Percentiles rank a stretch among this genome's conserved stretches.
These are phyloP conservation scores for Cutaneotrichosporon sp. DNA, from an alignment of 1,284 basidiomycete genomes.

Conservation along the genomic window DNA sequence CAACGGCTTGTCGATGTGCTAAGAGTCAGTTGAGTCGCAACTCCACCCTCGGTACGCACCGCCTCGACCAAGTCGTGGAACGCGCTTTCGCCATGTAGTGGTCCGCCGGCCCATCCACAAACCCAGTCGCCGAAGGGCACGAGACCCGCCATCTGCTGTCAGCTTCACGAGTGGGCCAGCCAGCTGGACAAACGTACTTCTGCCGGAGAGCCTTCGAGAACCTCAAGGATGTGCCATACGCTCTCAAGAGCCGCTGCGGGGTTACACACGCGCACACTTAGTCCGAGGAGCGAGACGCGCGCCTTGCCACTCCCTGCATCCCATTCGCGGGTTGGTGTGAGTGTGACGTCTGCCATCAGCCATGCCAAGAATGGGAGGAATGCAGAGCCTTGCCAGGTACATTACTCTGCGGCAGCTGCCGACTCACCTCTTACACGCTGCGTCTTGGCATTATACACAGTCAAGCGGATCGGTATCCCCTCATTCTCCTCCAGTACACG, in stretches of 20 bases:
- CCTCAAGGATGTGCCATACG: constrained; percentile 97
- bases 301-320: constrained; percentile 52
- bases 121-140: constrained; percentile 87
- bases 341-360: constrained; percentile 62
- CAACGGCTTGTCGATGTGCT: constrained; percentile 76
- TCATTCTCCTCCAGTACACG: constrained; percentile 81
- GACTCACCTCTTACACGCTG: constrained; percentile 72
- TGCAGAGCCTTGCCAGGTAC: no score
- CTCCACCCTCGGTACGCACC: constrained; percentile 47
- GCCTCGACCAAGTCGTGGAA: constrained; percentile 95
- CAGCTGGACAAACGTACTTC: constrained; percentile 55
- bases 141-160: constrained; percentile 53
- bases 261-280: constrained; percentile 86
- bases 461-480: constrained; percentile 67
- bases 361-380: neutral
- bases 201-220: constrained; percentile 90
- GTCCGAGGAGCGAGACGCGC: constrained; percentile 68
- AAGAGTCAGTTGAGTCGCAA: constrained; percentile 5
- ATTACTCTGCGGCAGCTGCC: neutral
- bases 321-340: constrained; percentile 82
- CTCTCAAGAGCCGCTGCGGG: constrained; percentile 82
- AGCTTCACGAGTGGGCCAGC: neutral
- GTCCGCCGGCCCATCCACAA: constrained; percentile 91
- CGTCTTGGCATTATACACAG: constrained; percentile 88
- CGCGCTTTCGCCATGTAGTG: constrained; percentile 84